These are phyloP conservation scores for Sugiyamaella novakii DNA, from an alignment of 1,139 yeast species.

Conservation along the genomic window DNA sequence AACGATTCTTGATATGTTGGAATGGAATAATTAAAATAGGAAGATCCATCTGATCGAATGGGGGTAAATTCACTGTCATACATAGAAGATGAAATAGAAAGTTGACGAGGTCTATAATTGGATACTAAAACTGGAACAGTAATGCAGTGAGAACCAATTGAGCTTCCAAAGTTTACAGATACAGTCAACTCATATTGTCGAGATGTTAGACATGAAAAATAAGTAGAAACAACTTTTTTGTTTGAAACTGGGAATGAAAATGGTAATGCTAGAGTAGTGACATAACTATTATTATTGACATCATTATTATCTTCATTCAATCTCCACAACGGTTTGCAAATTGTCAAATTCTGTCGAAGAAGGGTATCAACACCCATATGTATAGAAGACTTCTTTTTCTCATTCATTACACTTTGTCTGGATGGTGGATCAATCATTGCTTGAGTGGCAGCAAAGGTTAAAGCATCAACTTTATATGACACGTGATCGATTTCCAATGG, in stretches of 20 bases:
- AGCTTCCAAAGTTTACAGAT: conserved; percentile 22
- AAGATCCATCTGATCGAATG: not conserved
- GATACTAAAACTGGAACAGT: conserved; percentile 23
- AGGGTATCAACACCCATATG: conserved; percentile 14
- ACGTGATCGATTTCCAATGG: conserved; percentile 22
- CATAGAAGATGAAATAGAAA: conserved; percentile 2
- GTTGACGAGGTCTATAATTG: conserved; percentile 10
- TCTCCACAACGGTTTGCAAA: conserved; percentile 23
- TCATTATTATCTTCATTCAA: not conserved
- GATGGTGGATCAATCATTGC: conserved; percentile 17
- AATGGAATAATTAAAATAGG: conserved; percentile 4
- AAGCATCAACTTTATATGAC: conserved; percentile 19
- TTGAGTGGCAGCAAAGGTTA: conserved; percentile 19
- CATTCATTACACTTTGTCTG: conserved; percentile 5
- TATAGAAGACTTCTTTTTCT: not conserved
- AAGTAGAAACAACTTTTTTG: conserved; percentile 31
- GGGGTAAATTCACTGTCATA: conserved; percentile 2
- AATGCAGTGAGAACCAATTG: conserved; percentile 9
- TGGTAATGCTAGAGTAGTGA: conserved; percentile 21
- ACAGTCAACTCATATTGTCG: conserved; percentile 33
- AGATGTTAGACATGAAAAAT: conserved; percentile 33
- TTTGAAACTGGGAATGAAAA: conserved; percentile 23
- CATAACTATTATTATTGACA: not conserved
- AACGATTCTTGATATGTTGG: conserved; percentile 17
- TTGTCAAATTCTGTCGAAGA: conserved; percentile 21